Conservation (phyloP, 768 basidiomycete species). For the Albatrellus ellisii region DNA sequence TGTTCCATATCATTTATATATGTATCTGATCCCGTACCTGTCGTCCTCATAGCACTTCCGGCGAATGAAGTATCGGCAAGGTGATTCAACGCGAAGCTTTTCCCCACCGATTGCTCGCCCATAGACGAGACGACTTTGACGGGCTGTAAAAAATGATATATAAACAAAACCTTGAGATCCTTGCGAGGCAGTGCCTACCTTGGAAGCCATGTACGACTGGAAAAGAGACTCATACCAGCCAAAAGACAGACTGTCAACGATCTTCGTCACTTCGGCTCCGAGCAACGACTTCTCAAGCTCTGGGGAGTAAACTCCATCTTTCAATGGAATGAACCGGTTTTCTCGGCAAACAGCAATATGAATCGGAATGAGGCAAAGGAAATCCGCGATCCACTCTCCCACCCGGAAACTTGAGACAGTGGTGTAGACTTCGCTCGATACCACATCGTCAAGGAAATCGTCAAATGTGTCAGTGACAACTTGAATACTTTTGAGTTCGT, state of each 20-base stretch:
- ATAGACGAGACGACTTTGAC: slow-evolving; percentile 56
- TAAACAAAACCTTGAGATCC: neutral
- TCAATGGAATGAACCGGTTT: slow-evolving; percentile 48
- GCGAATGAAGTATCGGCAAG: slow-evolving; percentile 53
- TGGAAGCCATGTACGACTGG: slow-evolving; percentile 46
- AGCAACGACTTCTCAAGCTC: slow-evolving; percentile 38
- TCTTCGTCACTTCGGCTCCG: slow-evolving; percentile 44
- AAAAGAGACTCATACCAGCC: slow-evolving; percentile 58
- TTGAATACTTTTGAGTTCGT: slow-evolving; percentile 25
- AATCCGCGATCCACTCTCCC: slow-evolving; percentile 51
- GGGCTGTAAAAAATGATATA: slow-evolving; percentile 23
- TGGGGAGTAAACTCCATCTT: slow-evolving; percentile 39
- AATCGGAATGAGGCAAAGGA: slow-evolving; percentile 51
- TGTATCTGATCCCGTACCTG: slow-evolving; percentile 18
- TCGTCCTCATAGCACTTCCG: slow-evolving; percentile 54
- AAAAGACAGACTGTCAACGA: slow-evolving; percentile 41
- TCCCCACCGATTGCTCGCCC: slow-evolving; percentile 58
- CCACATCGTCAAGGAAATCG: slow-evolving; percentile 14
- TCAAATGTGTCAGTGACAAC: slow-evolving; percentile 23
- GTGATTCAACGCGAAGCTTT: slow-evolving; percentile 46
- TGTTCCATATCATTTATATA: neutral
- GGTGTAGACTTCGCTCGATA: slow-evolving; percentile 5
- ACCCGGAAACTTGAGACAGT: slow-evolving; percentile 27
- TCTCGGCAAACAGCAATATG: slow-evolving; percentile 47
- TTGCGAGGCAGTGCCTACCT: slow-evolving; percentile 20